These are phyloP conservation scores for Dillenia suffruticosa DNA, from an alignment of 164 flowering plant genomes.

Conservation along the genomic window DNA sequence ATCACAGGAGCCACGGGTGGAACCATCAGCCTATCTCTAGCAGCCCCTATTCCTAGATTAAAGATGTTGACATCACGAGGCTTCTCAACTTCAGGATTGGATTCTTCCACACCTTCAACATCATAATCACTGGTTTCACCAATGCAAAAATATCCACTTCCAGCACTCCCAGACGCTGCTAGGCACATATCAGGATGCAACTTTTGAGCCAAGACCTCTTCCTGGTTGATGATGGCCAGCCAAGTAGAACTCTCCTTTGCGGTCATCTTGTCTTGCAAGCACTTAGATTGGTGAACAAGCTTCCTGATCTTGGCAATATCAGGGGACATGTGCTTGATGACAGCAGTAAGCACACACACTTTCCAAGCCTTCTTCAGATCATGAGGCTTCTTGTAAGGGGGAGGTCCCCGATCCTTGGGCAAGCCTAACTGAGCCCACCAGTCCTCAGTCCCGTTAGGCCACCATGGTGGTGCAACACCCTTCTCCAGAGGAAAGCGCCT, in stretches of 20 bases:
- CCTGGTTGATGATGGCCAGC: slow-evolving; percentile 52
- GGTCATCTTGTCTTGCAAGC: slow-evolving; percentile 63
- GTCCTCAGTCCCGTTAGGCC: slow-evolving; percentile 34
- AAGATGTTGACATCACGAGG: slow-evolving; percentile 20
- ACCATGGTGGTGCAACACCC: slow-evolving; percentile 37
- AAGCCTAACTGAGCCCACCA: slow-evolving; percentile 32
- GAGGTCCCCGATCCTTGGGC: slow-evolving; percentile 21
- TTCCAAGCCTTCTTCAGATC: slow-evolving; percentile 49
- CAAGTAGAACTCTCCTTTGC: slow-evolving; percentile 63
- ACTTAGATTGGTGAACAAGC: slow-evolving; percentile 60
- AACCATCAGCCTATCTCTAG: slow-evolving; percentile 15
- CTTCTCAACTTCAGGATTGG: slow-evolving; percentile 31
- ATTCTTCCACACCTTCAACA: slow-evolving; percentile 46
- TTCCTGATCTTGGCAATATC: slow-evolving; percentile 52
- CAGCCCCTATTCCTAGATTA: slow-evolving; percentile 12
- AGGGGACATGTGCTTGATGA: slow-evolving; percentile 58
- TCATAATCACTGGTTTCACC: slow-evolving; percentile 47
- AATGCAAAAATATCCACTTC: slow-evolving; percentile 32
- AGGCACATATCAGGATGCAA: slow-evolving; percentile 40
- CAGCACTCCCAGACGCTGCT: slow-evolving; percentile 25
- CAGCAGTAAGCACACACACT: slow-evolving; percentile 44
- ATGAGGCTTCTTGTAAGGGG: slow-evolving; percentile 45
- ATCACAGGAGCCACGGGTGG: slow-evolving; percentile 15
- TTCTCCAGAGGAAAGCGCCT: slow-evolving; percentile 37
- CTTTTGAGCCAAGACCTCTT: slow-evolving; percentile 42